Evolutionary conservation across 2,329 filamentous ascomycete genomes (phyloP).

Genomic region (Knufia fluminis): DNA sequence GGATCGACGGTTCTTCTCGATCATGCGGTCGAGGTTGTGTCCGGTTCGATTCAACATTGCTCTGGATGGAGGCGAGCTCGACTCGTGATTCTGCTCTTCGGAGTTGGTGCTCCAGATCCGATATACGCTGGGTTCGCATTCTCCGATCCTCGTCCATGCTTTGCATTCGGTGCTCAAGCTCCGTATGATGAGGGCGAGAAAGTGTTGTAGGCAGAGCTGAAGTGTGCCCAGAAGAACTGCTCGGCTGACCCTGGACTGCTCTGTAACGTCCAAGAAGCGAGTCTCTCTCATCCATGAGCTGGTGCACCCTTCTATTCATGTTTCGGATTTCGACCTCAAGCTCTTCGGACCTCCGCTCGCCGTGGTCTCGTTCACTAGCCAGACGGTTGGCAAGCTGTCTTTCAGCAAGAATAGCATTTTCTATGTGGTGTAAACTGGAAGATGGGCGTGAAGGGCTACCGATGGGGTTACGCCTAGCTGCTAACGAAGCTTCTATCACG

Average conservation of each 20-base stretch:
- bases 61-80: slow-evolving; percentile 13
- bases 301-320: slow-evolving; percentile 3
- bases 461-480: slow-evolving; percentile 12
- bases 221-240: slow-evolving; percentile 12
- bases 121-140: slow-evolving; percentile 14
- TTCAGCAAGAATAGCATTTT: slow-evolving; percentile 19
- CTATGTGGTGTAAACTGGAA: slow-evolving; percentile 16
- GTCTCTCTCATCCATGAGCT: slow-evolving; percentile 5
- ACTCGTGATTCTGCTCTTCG: slow-evolving; percentile 20
- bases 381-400: slow-evolving; percentile 17
- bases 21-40: background rate
- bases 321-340: slow-evolving; percentile 16
- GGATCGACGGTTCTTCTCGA: background rate
- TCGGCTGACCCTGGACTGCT: background rate
- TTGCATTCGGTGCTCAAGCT: slow-evolving; percentile 7
- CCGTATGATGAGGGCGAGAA: slow-evolving; percentile 1
- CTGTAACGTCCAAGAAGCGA: background rate
- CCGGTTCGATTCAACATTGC: slow-evolving; percentile 1
- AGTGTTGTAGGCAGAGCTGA: slow-evolving; percentile 16
- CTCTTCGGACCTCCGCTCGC: slow-evolving; percentile 18
- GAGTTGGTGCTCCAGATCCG: slow-evolving; percentile 18
- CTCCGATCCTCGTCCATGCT: slow-evolving; percentile 13
- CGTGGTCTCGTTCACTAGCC: slow-evolving; percentile 17
- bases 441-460: slow-evolving; percentile 7
- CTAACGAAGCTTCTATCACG: slow-evolving; percentile 18